These are phyloP conservation scores for Albizia julibrissin DNA, from an alignment of 306 rosid species.

Conservation along the genomic window DNA sequence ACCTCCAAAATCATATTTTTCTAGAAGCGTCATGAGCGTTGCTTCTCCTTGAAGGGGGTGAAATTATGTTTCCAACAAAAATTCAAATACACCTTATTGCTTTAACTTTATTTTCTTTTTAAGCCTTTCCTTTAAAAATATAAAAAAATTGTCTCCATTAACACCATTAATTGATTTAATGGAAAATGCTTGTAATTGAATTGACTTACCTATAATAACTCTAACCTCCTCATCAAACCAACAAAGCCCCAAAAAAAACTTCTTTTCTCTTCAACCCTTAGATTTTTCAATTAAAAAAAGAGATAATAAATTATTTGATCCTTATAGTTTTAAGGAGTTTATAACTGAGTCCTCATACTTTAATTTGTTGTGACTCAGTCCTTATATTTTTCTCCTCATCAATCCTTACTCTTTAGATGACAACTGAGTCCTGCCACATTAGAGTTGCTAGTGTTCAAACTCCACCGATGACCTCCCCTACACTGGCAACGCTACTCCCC, in stretches of 20 bases:
- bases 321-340: too few relatives aligned
- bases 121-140: background rate
- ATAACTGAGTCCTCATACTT: too few relatives aligned
- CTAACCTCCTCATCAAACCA: background rate
- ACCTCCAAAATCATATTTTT: too few relatives aligned
- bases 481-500: too few relatives aligned
- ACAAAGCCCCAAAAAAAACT: background rate
- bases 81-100: background rate
- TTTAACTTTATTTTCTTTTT: background rate
- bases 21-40: background rate
- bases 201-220: background rate
- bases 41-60: background rate
- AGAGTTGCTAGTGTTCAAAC: too few relatives aligned
- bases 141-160: background rate
- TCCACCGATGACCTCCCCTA: too few relatives aligned
- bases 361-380: too few relatives aligned
- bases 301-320: too few relatives aligned
- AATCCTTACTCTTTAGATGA: too few relatives aligned
- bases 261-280: background rate
- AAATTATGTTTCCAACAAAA: background rate
- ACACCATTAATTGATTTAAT: background rate
- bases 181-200: background rate
- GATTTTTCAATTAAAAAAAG: background rate
- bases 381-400: too few relatives aligned
- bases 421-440: too few relatives aligned